These are phyloP conservation scores for Phytopythium oedochilum DNA, from an alignment of 352 stramenopile genomes.

Conservation along the genomic window DNA sequence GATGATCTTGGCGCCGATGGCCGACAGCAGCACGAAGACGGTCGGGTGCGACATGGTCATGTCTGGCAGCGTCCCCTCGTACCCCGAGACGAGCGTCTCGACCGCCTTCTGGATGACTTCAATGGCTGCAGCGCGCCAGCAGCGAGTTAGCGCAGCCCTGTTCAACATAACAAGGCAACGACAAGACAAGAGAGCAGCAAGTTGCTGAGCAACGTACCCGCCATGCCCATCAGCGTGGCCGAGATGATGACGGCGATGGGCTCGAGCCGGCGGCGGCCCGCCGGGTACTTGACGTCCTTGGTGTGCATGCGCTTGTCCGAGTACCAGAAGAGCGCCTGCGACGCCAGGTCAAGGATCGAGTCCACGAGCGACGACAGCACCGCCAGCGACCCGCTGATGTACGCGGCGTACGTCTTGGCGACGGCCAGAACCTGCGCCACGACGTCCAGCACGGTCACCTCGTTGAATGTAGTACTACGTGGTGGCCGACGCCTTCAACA, in stretches of 20 bases:
- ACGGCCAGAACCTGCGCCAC: slow-evolving; percentile 53
- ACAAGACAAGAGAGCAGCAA: not conserved
- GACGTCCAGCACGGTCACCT: too few species aligned
- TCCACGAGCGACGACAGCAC: slow-evolving; percentile 94
- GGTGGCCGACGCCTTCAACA: too few species aligned
- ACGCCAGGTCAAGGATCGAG: slow-evolving; percentile 92
- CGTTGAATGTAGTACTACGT: too few species aligned
- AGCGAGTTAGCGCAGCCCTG: not conserved
- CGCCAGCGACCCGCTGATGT: slow-evolving; percentile 88
- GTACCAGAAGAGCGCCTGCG: slow-evolving; percentile 92
- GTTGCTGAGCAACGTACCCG: slow-evolving; percentile 43
- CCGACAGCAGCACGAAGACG: slow-evolving; percentile 58
- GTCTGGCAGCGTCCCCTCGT: slow-evolving; percentile 50
- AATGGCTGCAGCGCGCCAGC: slow-evolving; percentile 46
- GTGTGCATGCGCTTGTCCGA: slow-evolving; percentile 91
- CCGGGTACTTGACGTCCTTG: slow-evolving; percentile 91
- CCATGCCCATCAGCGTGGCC: slow-evolving; percentile 96
- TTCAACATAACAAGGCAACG: slow-evolving; percentile 7
- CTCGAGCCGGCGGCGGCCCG: slow-evolving; percentile 90
- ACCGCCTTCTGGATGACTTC: slow-evolving; percentile 93
- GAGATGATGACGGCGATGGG: slow-evolving; percentile 95
- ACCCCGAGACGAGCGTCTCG: slow-evolving; percentile 71
- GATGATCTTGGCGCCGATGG: slow-evolving; percentile 78
- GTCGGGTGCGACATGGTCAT: slow-evolving; percentile 68
- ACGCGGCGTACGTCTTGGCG: slow-evolving; percentile 71